These are phyloP conservation scores for Boletus reticuloceps DNA, from an alignment of 768 basidiomycete species.

Conservation along the genomic window DNA sequence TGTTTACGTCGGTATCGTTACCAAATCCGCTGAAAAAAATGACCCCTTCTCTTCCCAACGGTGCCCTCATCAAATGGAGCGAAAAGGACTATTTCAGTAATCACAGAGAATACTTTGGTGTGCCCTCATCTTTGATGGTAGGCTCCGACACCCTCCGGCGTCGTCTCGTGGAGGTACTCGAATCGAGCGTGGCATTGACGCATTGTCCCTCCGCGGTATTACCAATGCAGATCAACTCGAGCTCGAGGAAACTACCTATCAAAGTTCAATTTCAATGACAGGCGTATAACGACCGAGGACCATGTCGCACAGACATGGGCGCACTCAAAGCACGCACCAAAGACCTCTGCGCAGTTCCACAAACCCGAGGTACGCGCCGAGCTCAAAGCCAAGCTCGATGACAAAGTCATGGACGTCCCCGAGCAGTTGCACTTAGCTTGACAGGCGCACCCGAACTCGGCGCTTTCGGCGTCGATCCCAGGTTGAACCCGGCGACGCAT, in stretches of 20 bases:
- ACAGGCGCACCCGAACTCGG: conserved; percentile 80
- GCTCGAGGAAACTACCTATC: conserved; percentile 94
- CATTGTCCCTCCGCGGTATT: conserved; percentile 91
- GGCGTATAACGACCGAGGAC: conserved; percentile 89
- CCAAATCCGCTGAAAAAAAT: conserved; percentile 68
- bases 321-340: conserved; percentile 87
- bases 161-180: conserved; percentile 94
- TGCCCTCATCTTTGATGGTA: conserved; percentile 53
- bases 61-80: conserved; percentile 48
- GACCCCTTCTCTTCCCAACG: conserved; percentile 46
- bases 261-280: conserved; percentile 97
- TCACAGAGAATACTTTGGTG: conserved; percentile 61
- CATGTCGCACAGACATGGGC: conserved; percentile 99
- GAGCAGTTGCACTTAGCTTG: conserved; percentile 95
- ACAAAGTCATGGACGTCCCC: conserved; percentile 94
- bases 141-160: conserved; percentile 89
- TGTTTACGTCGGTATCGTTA: conserved; percentile 95
- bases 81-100: conserved; percentile 69
- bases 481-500: conserved; percentile 69
- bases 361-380: too few relatives aligned
- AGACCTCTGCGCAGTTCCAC: conserved; percentile 50
- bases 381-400: conserved; percentile 77
- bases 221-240: conserved; percentile 97
- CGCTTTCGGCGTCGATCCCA: conserved; percentile 64
- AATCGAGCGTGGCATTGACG: conserved; percentile 97